A percentile compares a stretch with the other conserved stretches of the same genome.
Conservation (phyloP, 495 filamentous ascomycete genomes). For the Talaromyces wortmannii region DNA sequence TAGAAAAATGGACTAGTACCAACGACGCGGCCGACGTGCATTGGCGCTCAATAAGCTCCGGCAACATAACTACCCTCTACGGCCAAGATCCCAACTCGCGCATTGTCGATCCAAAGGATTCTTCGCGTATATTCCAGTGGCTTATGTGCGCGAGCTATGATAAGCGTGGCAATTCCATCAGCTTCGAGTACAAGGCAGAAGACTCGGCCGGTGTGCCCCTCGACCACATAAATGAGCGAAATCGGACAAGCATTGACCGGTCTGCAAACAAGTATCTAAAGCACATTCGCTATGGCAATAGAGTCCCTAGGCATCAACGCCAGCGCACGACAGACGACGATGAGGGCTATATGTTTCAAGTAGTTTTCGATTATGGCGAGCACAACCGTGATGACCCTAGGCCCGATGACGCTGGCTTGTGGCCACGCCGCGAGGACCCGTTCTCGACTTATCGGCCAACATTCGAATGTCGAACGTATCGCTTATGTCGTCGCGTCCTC, state of each 20-base stretch:
- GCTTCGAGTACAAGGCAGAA: conserved; percentile 14
- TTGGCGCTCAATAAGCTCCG: conserved; percentile 12
- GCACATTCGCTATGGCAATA: conserved; percentile 4
- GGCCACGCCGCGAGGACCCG: conserved; percentile 17
- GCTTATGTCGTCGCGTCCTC: conserved; percentile 23
- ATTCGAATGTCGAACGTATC: conserved; percentile 24
- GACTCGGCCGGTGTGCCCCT: conserved; percentile 4
- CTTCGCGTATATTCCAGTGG: conserved; percentile 9
- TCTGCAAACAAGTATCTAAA: conserved; percentile 15
- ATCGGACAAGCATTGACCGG: conserved; percentile 1
- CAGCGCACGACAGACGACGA: no score
- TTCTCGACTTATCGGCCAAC: conserved; percentile 17
- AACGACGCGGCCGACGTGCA: not conserved
- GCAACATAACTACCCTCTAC: conserved; percentile 9
- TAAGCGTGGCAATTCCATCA: conserved; percentile 8
- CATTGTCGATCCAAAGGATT: conserved; percentile 5
- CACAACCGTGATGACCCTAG: conserved; percentile 9
- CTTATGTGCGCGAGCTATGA: conserved; percentile 8
- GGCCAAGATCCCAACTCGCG: conserved; percentile 2
- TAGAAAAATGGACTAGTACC: conserved; percentile 15
- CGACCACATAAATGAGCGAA: conserved; percentile 1
- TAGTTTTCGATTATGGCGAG: conserved; percentile 33
- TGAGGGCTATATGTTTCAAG: conserved; percentile 21
- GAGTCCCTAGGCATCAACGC: no score
- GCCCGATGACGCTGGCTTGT: not conserved